Conservation (phyloP, 164 flowering plant genomes). For the Buxus sempervirens region DNA sequence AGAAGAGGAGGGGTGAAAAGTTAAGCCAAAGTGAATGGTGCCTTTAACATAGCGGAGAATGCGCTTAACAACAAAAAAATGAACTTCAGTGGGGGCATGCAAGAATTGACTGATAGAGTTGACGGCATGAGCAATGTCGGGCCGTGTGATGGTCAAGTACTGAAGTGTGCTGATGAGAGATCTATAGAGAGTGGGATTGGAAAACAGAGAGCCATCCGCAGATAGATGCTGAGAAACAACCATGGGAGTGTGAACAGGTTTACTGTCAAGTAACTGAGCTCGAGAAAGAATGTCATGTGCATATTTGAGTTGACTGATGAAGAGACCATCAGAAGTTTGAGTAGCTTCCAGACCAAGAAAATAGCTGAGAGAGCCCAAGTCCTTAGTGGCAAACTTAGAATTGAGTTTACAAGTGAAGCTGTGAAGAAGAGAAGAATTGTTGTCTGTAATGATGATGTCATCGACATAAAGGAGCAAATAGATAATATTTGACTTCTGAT, state of each 20-base stretch:
- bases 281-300: background rate
- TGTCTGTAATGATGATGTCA: constrained; percentile 5
- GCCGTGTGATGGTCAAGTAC: constrained; percentile 9
- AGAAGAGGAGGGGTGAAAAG: background rate
- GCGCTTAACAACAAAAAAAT: constrained; percentile 5
- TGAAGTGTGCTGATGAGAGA: background rate
- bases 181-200: background rate
- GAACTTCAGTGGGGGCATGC: background rate
- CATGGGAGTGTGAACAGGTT: background rate
- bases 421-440: background rate
- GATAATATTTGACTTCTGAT: background rate
- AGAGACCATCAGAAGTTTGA: background rate
- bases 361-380: background rate
- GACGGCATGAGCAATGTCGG: constrained; percentile 4
- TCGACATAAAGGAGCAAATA: constrained; percentile 10
- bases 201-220: background rate
- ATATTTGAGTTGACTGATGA: background rate
- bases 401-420: background rate
- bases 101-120: constrained; percentile 5
- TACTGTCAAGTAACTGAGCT: background rate
- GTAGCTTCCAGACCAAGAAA: background rate
- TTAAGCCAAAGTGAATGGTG: background rate
- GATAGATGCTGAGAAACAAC: background rate
- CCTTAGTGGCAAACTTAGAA: constrained; percentile 2
- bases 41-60: constrained; percentile 10